Evolutionary conservation across 225 moss, liverwort and hornwort species (phyloP).

Genomic region (Takakia lepidozioides): DNA sequence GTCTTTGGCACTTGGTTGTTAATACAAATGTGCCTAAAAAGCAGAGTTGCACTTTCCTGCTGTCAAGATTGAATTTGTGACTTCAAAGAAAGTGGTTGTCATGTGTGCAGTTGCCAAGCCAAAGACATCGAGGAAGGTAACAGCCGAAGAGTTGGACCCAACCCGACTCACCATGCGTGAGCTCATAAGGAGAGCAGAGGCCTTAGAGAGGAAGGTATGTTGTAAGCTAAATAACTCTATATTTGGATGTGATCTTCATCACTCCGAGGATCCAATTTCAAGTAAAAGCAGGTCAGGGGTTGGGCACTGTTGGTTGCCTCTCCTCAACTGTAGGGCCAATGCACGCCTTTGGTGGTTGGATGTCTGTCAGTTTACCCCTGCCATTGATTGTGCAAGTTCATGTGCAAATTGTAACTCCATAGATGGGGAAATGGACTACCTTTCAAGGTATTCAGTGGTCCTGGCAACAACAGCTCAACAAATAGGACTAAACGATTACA

Average conservation of each 20-base stretch:
- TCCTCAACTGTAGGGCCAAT: no score
- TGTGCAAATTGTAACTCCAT: no score
- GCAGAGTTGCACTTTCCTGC: no score
- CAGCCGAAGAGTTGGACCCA: slow-evolving; percentile 68
- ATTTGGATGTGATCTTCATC: background rate
- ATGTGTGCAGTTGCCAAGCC: slow-evolving; percentile 21
- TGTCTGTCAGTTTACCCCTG: no score
- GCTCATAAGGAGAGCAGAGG: slow-evolving; percentile 88
- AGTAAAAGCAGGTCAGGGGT: background rate
- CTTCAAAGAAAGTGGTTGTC: background rate
- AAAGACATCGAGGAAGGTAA: slow-evolving; percentile 31
- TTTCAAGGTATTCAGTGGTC: no score
- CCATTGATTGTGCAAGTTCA: no score
- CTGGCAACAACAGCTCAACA: no score
- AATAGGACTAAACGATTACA: no score
- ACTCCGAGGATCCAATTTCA: background rate
- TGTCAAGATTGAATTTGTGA: background rate
- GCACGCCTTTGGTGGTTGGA: no score
- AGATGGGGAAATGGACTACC: no score
- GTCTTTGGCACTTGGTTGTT: background rate
- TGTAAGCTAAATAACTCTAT: background rate
- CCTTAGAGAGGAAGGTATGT: slow-evolving; percentile 78
- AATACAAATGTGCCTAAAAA: background rate
- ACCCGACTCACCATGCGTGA: slow-evolving; percentile 72
- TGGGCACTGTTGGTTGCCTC: background rate